Base-by-base conservation (phyloP, 371 early-diverging fungal genomes). In the Rhizopus stolonifer region DNA sequence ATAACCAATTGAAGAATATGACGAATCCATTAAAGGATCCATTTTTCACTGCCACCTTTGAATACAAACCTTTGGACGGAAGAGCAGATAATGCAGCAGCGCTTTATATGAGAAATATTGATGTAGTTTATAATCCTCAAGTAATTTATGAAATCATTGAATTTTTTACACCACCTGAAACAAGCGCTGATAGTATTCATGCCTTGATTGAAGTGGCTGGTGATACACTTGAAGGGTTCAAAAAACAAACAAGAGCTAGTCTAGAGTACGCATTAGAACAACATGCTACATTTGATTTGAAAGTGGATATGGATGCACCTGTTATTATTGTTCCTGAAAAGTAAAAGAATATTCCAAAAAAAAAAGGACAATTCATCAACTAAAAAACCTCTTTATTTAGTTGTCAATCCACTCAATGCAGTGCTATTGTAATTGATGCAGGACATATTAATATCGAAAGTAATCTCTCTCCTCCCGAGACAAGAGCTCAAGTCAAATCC, bases 291-390 rank as follows among this genome's bases (percentile, higher is more conserved):
- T 56, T 94, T 14, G 94, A 96, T 67, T 68, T 98, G 14, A 84
- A 86, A 33, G 81, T 99, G n/a, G 95, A 98, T 62, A 85, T 96
- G 74, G 93, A 95, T 58, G 99, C 99, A 4, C 99, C 99, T 1
- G 89, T 98, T 33, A 84, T 99, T 66, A 85, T 98, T n/a, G 72
- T 99, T 26, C 98, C 97, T 0, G 90, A 93, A 66, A 84, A 84
- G 86, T 87, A 70, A 17, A n/a, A n/a, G n/a, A n/a, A n/a, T n/a
- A n/a, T n/a, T n/a, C n/a, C n/a, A n/a, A n/a, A n/a, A n/a, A n/a
- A n/a, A n/a, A n/a, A n/a, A n/a, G n/a, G n/a, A n/a, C n/a, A n/a
- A n/a, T n/a, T n/a, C n/a, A n/a, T n/a, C n/a, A n/a, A n/a, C n/a
- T n/a, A n/a, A n/a, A n/a, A n/a, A n/a, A 29, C 45, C 23, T 44